phyloP scores from a whole-genome alignment of 305 asterid species.

The Solanum hybrid region DNA sequence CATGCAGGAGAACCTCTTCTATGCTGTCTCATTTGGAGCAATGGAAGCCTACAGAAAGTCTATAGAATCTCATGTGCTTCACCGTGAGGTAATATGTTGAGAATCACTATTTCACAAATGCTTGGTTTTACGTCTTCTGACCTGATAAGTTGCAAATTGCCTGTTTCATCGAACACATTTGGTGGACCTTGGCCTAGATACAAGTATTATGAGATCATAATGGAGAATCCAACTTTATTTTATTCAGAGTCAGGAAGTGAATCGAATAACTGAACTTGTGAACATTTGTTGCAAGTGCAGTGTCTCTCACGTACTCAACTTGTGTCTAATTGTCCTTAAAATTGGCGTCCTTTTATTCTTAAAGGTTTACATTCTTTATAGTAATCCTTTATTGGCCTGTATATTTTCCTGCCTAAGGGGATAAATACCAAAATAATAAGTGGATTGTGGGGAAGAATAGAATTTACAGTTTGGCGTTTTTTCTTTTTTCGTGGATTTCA shows the following conservation, averaged over 20 bases:
- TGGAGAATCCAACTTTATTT: not conserved
- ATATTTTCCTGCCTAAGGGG: not conserved
- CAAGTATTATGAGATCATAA: not conserved
- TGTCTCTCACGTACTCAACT: not conserved
- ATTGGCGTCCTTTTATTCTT: not conserved
- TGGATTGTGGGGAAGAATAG: not conserved
- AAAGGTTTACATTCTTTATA: not conserved
- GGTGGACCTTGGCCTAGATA: slow-evolving; percentile 2
- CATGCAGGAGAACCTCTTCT: slow-evolving; percentile 74
- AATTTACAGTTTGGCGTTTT: not conserved
- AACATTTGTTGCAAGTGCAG: not conserved
- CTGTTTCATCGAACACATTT: slow-evolving; percentile 4
- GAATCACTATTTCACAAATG: not conserved
- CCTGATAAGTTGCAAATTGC: not conserved
- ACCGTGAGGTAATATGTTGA: slow-evolving; percentile 52
- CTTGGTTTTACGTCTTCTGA: slow-evolving; percentile 3
- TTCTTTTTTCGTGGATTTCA: not conserved
- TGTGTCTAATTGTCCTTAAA: not conserved
- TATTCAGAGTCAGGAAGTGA: not conserved
- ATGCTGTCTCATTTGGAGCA: slow-evolving; percentile 61
- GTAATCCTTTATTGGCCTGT: not conserved
- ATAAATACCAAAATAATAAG: not conserved
- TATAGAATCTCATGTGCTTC: slow-evolving; percentile 53
- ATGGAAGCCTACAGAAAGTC: slow-evolving; percentile 57
- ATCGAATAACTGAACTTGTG: not conserved